A percentile compares a stretch with the other conserved stretches of the same genome.
Evolutionary conservation across 2,329 filamentous ascomycete species (phyloP).

Genomic region (Gremmenia infestans): DNA sequence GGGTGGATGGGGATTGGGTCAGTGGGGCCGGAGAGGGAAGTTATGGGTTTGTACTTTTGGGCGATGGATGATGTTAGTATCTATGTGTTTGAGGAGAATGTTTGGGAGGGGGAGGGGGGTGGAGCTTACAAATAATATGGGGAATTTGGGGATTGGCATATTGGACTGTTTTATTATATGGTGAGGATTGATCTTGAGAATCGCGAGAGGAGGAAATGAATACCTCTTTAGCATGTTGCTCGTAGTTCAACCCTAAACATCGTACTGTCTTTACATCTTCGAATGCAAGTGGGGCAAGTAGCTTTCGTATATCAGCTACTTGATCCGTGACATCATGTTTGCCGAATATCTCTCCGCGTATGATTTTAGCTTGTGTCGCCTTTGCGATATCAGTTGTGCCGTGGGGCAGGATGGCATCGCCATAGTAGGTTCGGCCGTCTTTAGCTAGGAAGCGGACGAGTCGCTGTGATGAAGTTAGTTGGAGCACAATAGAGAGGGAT

Average conservation of each 20-base stretch:
- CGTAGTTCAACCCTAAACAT: slow-evolving; percentile 68
- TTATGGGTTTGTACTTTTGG: slow-evolving; percentile 59
- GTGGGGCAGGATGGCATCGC: slow-evolving; percentile 64
- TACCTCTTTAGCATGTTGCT: slow-evolving; percentile 63
- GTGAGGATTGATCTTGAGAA: not conserved
- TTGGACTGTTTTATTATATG: slow-evolving; percentile 41
- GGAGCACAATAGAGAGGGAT: too few relatives aligned
- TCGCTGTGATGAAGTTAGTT: slow-evolving; percentile 41
- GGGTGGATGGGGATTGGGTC: slow-evolving; percentile 62
- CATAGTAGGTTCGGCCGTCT: slow-evolving; percentile 66
- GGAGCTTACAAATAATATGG: slow-evolving; percentile 59
- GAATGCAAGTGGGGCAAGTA: slow-evolving; percentile 60
- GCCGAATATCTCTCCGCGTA: slow-evolving; percentile 62
- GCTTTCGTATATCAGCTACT: slow-evolving; percentile 47
- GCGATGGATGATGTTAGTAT: not conserved
- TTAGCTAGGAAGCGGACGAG: slow-evolving; percentile 69
- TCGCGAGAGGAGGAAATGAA: too few relatives aligned
- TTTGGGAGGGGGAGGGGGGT: not conserved
- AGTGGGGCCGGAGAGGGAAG: slow-evolving; percentile 57
- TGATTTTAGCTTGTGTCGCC: slow-evolving; percentile 55
- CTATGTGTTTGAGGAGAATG: not conserved
- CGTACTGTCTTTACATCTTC: slow-evolving; percentile 62
- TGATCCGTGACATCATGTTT: slow-evolving; percentile 59
- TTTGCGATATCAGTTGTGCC: slow-evolving; percentile 57
- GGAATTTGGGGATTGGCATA: slow-evolving; percentile 64